These are phyloP conservation scores for Rhodotorula sp. DNA, from an alignment of 1,284 basidiomycete genomes.

Conservation along the genomic window DNA sequence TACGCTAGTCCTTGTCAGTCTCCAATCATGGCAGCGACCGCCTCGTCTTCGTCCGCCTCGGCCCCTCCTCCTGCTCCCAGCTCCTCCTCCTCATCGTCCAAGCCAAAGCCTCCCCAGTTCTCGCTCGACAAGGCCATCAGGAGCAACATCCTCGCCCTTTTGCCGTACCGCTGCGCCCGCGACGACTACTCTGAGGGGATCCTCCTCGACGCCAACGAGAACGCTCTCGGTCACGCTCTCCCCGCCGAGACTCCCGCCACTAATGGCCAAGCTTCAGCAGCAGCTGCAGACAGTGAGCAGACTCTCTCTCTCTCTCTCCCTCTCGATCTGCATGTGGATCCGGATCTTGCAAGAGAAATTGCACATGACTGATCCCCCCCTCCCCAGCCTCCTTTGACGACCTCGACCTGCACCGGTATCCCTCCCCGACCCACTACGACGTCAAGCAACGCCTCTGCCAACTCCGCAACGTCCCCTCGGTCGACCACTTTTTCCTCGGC, in stretches of 20 bases:
- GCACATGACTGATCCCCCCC: too few relatives aligned
- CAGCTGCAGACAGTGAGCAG: conserved; percentile 18
- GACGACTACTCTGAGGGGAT: conserved; percentile 84
- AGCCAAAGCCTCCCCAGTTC: conserved; percentile 46
- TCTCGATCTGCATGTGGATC: background rate
- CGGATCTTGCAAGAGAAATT: too few relatives aligned
- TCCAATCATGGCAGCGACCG: background rate
- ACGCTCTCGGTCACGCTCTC: conserved; percentile 86
- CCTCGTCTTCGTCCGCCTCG: background rate
- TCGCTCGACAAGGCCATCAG: conserved; percentile 58
- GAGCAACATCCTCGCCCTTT: conserved; percentile 86
- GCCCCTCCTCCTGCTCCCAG: background rate
- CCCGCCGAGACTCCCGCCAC: conserved; percentile 43
- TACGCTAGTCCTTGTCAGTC: background rate
- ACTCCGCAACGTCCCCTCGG: conserved; percentile 64
- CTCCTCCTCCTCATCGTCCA: too few relatives aligned
- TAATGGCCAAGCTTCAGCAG: background rate
- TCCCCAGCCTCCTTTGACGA: conserved; percentile 37
- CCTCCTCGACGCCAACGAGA: conserved; percentile 98
- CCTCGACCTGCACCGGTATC: conserved; percentile 74
- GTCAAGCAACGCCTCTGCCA: conserved; percentile 75
- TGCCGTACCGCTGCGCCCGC: conserved; percentile 91
- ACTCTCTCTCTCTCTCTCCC: background rate
- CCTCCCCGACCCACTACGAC: conserved; percentile 73
- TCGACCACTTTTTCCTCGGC: conserved; percentile 77